These are phyloP conservation scores for Septoria petroselini DNA, from an alignment of 2,329 filamentous ascomycete species.

Conservation along the genomic window DNA sequence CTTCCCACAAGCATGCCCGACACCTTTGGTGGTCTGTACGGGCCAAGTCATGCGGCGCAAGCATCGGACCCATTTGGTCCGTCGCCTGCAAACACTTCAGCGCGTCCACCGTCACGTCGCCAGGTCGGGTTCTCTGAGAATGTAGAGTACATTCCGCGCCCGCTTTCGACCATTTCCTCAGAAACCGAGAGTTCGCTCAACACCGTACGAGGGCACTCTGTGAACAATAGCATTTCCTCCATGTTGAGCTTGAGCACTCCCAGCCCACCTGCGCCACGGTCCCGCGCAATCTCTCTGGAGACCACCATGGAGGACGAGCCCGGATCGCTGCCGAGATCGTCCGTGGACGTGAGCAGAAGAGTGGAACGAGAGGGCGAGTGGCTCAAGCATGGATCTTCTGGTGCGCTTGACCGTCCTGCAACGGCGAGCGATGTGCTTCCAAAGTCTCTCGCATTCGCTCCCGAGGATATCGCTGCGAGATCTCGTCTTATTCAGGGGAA, in stretches of 20 bases:
- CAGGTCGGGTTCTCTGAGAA: conserved; percentile 81
- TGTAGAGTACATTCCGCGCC: conserved; percentile 77
- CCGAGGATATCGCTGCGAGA: conserved; percentile 12
- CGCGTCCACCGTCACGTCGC: conserved; percentile 51
- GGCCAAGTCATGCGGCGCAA: background rate
- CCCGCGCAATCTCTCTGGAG: conserved; percentile 40
- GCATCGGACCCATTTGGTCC: conserved; percentile 13
- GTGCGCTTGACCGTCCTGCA: conserved; percentile 24
- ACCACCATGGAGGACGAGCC: conserved; percentile 43
- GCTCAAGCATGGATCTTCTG: conserved; percentile 30
- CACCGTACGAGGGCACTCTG: conserved; percentile 68
- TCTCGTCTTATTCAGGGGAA: conserved; percentile 46
- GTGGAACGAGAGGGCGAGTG: conserved; percentile 37
- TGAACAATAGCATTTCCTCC: conserved; percentile 77
- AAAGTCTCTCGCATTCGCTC: conserved; percentile 20
- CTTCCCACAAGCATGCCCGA: conserved; percentile 13
- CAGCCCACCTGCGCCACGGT: conserved; percentile 46
- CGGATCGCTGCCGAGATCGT: conserved; percentile 58
- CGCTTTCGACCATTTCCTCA: conserved; percentile 77
- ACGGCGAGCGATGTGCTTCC: conserved; percentile 23
- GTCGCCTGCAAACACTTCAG: conserved; percentile 30
- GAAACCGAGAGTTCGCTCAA: conserved; percentile 74
- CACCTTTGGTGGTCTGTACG: background rate
- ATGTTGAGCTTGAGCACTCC: conserved; percentile 61
- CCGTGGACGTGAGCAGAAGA: conserved; percentile 28